Percentiles rank a stretch among this genome's conserved stretches.
Evolutionary conservation across 306 rosid species (phyloP).

Genomic region (Luffa acutangula): DNA sequence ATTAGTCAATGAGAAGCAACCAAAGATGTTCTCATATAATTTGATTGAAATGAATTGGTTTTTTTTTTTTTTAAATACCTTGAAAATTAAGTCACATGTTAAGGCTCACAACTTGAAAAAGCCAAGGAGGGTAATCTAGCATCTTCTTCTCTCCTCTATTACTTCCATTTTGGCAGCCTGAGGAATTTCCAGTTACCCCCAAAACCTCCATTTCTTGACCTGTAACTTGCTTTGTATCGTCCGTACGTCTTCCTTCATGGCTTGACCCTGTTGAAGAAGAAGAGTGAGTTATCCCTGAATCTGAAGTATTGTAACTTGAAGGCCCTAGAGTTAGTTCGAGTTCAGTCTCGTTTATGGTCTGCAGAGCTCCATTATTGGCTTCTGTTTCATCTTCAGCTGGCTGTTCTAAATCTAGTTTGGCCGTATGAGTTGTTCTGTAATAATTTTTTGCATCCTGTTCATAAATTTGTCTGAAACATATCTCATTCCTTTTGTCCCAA

Average conservation of each 20-base stretch:
- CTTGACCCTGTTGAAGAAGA: slow-evolving; percentile 75
- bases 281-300: slow-evolving; percentile 47
- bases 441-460: slow-evolving; percentile 15
- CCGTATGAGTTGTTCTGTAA: background rate
- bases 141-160: slow-evolving; percentile 38
- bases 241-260: slow-evolving; percentile 18
- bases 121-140: slow-evolving; percentile 54
- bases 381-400: slow-evolving; percentile 39
- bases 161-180: slow-evolving; percentile 21
- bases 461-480: slow-evolving; percentile 29
- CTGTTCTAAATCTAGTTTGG: slow-evolving; percentile 52
- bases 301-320: slow-evolving; percentile 48
- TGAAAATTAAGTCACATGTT: slow-evolving; percentile 30
- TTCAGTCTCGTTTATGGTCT: slow-evolving; percentile 61
- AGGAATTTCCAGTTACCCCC: slow-evolving; percentile 21
- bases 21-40: slow-evolving; percentile 18
- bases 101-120: slow-evolving; percentile 56
- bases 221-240: slow-evolving; percentile 21
- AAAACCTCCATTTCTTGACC: slow-evolving; percentile 19
- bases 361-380: slow-evolving; percentile 24
- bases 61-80: background rate
- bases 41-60: slow-evolving; percentile 13
- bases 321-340: slow-evolving; percentile 76
- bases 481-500: slow-evolving; percentile 9
- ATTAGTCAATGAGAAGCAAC: slow-evolving; percentile 27